Base-by-base conservation (phyloP, 805 yeast species). In the Barnettozyma californica region DNA sequence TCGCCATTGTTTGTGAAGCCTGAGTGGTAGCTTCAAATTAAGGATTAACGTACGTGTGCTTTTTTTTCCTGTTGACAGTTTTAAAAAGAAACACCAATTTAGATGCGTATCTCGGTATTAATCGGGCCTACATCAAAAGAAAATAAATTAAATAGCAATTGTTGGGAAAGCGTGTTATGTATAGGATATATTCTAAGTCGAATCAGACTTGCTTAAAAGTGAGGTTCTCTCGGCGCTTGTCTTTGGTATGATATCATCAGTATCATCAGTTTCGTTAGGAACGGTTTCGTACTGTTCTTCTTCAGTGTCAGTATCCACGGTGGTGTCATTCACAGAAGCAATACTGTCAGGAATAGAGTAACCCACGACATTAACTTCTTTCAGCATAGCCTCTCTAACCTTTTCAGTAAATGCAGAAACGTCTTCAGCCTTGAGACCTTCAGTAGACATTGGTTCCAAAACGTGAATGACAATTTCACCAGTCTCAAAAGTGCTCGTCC, bases 381-480 rank as follows among this genome's bases (percentile, higher is more conserved):
- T 55, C 19, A 64, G 48, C 96, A 92, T 91, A 27, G 64, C 61
- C 0, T 71, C 73, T 58, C 86, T 73, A 9, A 83, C 75, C n/a
- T 73, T 65, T 18, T 73, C 75, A 37, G 82, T 68, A 47, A 92
- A 76, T 3, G 65, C 74, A 46, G 78, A 71, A 40, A 94, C 85
- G 52, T 89, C 89, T 14, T 83, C 91, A 46, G 81, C 76, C 18
- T 84, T 78, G 59, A 88, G 64, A 20, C 83, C 83, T 19, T 73
- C 77, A 9, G 97, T 89, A 10, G 78, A 63, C 50, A 92, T 74
- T 34, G 97, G 97, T 47, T 86, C 85, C 53, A 94, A 74, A 9
- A 94, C 96, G 57, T 80, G 84, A 49, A 91, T 78, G 40, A 73
- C 72, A 57, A 94, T 87, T 45, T 79, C 81, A 47, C 99, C 99